Conservation (phyloP, 345 rosid genomes). For the Psidium guajava region DNA sequence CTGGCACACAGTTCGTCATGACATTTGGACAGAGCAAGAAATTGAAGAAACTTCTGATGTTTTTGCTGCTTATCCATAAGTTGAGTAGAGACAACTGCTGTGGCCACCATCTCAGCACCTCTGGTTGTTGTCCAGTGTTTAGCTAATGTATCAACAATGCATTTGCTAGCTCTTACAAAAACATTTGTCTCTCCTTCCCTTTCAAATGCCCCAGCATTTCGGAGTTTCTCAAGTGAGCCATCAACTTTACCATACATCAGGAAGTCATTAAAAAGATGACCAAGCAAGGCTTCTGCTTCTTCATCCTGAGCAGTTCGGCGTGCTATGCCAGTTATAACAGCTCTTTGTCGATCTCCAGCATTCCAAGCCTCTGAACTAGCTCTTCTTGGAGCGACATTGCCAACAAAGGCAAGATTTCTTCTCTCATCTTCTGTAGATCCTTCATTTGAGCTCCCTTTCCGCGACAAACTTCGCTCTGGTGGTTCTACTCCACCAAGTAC, state of each 20-base stretch:
- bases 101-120: conserved; percentile 86
- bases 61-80: conserved; percentile 83
- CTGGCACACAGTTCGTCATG: conserved; percentile 85
- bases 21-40: conserved; percentile 94
- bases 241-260: conserved; percentile 54
- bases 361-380: conserved; percentile 50
- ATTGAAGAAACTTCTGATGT: conserved; percentile 78
- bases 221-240: conserved; percentile 56
- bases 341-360: conserved; percentile 46
- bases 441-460: conserved; percentile 81
- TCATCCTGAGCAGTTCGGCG: conserved; percentile 66
- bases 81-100: conserved; percentile 61
- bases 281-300: conserved; percentile 84
- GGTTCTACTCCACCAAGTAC: conserved; percentile 90
- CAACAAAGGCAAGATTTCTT: conserved; percentile 31
- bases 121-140: conserved; percentile 98
- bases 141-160: conserved; percentile 83
- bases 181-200: conserved; percentile 82
- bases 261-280: conserved; percentile 74
- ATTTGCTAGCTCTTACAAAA: conserved; percentile 73
- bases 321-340: conserved; percentile 36
- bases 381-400: conserved; percentile 51
- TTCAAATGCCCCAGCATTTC: conserved; percentile 73
- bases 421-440: conserved; percentile 56
- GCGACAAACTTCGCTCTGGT: conserved; percentile 85